Evolutionary conservation across 371 early-diverging fungal species (phyloP).

Genomic region (Smittium culicis): DNA sequence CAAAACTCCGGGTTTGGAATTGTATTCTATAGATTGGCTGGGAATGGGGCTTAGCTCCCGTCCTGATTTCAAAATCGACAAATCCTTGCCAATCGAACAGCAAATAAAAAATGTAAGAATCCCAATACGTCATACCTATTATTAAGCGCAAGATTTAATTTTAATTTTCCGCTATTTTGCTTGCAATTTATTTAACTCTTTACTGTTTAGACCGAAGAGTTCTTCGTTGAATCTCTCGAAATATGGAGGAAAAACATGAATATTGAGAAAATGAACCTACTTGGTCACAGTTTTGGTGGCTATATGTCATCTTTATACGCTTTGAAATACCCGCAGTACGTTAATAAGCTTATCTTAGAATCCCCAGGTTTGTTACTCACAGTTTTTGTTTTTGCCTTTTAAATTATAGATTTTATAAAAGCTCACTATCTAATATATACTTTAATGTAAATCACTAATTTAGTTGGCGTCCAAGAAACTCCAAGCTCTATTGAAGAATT

Average conservation of each 20-base stretch:
- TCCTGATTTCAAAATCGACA: constrained; percentile 43
- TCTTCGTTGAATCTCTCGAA: constrained; percentile 84
- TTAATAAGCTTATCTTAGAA: constrained; percentile 77
- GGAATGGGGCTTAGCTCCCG: constrained; percentile 77
- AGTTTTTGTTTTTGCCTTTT: not conserved
- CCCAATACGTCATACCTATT: not conserved
- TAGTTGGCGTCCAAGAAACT: constrained; percentile 23
- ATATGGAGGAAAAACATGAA: constrained; percentile 67
- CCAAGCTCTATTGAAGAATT: constrained; percentile 10
- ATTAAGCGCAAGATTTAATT: not conserved
- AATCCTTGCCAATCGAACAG: not conserved
- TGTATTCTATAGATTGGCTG: constrained; percentile 79
- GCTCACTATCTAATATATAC: not conserved
- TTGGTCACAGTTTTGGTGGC: constrained; percentile 78
- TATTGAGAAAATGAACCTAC: constrained; percentile 65
- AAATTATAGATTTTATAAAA: not conserved
- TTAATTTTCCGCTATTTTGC: not conserved
- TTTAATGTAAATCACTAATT: not conserved
- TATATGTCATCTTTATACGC: constrained; percentile 80
- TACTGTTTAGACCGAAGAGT: constrained; percentile 44
- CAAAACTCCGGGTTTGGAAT: constrained; percentile 45
- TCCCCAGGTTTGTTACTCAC: constrained; percentile 43
- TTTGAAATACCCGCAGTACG: constrained; percentile 67
- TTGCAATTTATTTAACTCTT: not conserved
- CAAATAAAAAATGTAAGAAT: not conserved